Evolutionary conservation across 1,284 basidiomycete species (phyloP).

Genomic region (Sporisorium sorghi): DNA sequence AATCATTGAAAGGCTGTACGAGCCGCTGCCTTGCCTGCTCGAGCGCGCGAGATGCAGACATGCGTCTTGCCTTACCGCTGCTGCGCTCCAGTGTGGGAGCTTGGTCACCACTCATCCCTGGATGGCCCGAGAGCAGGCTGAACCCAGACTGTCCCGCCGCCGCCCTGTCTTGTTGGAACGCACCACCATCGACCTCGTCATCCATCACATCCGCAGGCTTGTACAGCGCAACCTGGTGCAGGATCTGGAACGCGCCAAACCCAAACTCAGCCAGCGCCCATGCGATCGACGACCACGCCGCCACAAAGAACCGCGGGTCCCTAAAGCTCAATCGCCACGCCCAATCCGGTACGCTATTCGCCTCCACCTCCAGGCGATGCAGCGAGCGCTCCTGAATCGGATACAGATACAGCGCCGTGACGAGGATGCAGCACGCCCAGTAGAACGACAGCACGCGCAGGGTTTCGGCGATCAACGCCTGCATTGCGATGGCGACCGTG

Average conservation of each 20-base stretch:
- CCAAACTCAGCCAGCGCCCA: constrained; percentile 46
- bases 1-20: constrained; percentile 16
- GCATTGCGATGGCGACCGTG: constrained; percentile 38
- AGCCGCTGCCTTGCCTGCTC: constrained; percentile 45
- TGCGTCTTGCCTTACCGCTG: constrained; percentile 36
- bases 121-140: constrained; percentile 36
- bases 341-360: constrained; percentile 29
- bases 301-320: constrained; percentile 48
- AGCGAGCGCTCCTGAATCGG: constrained; percentile 38
- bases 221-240: constrained; percentile 48
- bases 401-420: constrained; percentile 45
- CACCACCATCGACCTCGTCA: background rate
- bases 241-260: constrained; percentile 44
- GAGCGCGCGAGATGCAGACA: constrained; percentile 42
- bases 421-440: constrained; percentile 48
- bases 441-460: constrained; percentile 46
- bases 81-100: constrained; percentile 19
- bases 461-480: constrained; percentile 39
- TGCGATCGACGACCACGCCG: constrained; percentile 42
- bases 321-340: constrained; percentile 43
- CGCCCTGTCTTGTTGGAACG: background rate
- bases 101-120: constrained; percentile 13
- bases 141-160: constrained; percentile 33
- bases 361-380: constrained; percentile 6
- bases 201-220: constrained; percentile 23